A percentile compares a stretch with the other conserved stretches of the same genome.
These are phyloP conservation scores for Talinum fruticosum DNA, from an alignment of 148 eudicot genomes.

Conservation along the genomic window DNA sequence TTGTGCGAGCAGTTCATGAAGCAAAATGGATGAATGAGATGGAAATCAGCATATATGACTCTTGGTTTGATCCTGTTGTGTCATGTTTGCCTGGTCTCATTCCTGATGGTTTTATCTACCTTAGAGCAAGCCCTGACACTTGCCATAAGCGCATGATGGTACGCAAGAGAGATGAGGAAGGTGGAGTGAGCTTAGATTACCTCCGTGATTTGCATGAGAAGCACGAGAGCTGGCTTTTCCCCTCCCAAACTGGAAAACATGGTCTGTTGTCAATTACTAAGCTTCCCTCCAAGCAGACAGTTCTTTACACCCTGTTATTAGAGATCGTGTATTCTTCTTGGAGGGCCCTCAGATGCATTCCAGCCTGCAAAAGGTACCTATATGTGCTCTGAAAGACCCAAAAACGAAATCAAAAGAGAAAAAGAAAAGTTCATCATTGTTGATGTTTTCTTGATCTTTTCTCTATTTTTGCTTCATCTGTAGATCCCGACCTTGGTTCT, in stretches of 20 bases:
- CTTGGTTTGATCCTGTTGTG: constrained; percentile 97
- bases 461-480: constrained; percentile 5
- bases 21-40: constrained; percentile 99
- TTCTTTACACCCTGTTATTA: constrained; percentile 61
- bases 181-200: constrained; percentile 81
- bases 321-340: constrained; percentile 75
- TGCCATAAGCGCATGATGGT: constrained; percentile 93
- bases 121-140: constrained; percentile 94
- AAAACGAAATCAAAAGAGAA: neutral
- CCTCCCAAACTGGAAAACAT: constrained; percentile 67
- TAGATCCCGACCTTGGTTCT: constrained; percentile 95
- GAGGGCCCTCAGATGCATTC: constrained; percentile 92
- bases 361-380: constrained; percentile 64
- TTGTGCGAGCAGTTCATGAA: constrained; percentile 98
- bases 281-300: constrained; percentile 41
- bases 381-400: neutral
- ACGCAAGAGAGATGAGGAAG: constrained; percentile 88
- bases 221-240: constrained; percentile 96
- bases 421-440: neutral
- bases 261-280: constrained; percentile 70
- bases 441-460: neutral
- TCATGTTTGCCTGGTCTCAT: constrained; percentile 88
- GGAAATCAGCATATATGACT: constrained; percentile 95
- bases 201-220: constrained; percentile 84
- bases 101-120: constrained; percentile 94